These are phyloP conservation scores for Candida nemodendra DNA, from an alignment of 805 yeast genomes.

Conservation along the genomic window DNA sequence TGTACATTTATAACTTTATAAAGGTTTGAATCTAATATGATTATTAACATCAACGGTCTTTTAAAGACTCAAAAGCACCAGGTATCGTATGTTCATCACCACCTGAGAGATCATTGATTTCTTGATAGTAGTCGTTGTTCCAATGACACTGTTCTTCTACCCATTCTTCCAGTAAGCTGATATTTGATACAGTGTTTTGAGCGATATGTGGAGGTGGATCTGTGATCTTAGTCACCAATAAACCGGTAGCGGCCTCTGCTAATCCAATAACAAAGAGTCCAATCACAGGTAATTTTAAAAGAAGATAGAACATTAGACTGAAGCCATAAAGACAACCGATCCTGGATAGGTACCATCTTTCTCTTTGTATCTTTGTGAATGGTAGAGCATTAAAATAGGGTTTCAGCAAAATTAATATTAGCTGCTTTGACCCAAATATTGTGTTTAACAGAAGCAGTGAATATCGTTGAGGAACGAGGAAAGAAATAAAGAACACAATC, in stretches of 20 bases:
- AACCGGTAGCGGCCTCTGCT: conserved; percentile 54
- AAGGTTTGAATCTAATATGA: neutral
- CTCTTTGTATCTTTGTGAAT: conserved; percentile 40
- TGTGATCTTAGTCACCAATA: conserved; percentile 50
- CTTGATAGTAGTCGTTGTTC: conserved; percentile 18
- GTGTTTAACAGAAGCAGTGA: conserved; percentile 39
- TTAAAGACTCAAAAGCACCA: conserved; percentile 12
- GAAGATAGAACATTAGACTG: conserved; percentile 45
- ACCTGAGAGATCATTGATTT: conserved; percentile 13
- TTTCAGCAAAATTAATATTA: conserved; percentile 44
- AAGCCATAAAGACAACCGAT: conserved; percentile 58
- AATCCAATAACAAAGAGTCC: conserved; percentile 50
- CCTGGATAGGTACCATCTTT: conserved; percentile 50
- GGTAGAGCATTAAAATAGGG: conserved; percentile 52
- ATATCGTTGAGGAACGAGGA: conserved; percentile 35
- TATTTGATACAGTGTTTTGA: conserved; percentile 1
- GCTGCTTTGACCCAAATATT: conserved; percentile 45
- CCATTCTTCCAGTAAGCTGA: conserved; percentile 10
- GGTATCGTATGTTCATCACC: conserved; percentile 15
- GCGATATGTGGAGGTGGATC: conserved; percentile 39
- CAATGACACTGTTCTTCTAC: conserved; percentile 16
- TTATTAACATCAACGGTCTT: neutral
- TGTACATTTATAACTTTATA: neutral
- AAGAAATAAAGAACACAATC: conserved; percentile 35
- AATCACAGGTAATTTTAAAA: conserved; percentile 44